Conservation (phyloP, 495 filamentous ascomycete species). For the Neurospora sp. region DNA sequence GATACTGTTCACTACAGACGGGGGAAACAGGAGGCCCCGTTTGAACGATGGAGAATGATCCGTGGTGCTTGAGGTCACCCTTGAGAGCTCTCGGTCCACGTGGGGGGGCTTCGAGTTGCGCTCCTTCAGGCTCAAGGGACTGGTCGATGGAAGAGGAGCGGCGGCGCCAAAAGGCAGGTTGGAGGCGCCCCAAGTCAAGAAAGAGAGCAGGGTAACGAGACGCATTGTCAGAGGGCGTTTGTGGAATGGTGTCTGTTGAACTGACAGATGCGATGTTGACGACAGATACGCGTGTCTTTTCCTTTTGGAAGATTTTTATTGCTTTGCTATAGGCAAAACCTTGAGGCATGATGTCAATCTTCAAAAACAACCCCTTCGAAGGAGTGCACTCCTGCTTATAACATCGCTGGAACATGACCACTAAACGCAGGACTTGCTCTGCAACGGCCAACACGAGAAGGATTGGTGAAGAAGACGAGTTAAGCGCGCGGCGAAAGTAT, state of each 20-base stretch:
- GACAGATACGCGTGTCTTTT: not conserved
- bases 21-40: not conserved
- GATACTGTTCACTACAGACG: not conserved
- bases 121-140: not conserved
- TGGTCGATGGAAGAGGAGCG: not conserved
- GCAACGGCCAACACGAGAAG: too few relatives aligned
- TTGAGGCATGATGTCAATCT: not conserved
- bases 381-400: not conserved
- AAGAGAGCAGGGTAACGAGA: not conserved
- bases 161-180: not conserved
- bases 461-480: too few relatives aligned
- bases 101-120: not conserved
- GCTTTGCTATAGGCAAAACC: not conserved
- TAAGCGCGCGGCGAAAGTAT: not conserved
- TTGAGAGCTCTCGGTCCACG: not conserved
- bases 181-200: too few relatives aligned
- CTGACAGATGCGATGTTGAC: not conserved
- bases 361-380: not conserved
- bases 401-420: not conserved
- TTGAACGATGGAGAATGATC: not conserved
- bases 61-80: not conserved
- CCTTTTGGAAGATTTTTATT: not conserved
- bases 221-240: not conserved
- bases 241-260: accelerated
- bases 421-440: too few relatives aligned